Evolutionary conservation across 345 rosid genomes (phyloP), one percentile per base, ranked within the genome.

Genomic region (Raphanus sativus): DNA sequence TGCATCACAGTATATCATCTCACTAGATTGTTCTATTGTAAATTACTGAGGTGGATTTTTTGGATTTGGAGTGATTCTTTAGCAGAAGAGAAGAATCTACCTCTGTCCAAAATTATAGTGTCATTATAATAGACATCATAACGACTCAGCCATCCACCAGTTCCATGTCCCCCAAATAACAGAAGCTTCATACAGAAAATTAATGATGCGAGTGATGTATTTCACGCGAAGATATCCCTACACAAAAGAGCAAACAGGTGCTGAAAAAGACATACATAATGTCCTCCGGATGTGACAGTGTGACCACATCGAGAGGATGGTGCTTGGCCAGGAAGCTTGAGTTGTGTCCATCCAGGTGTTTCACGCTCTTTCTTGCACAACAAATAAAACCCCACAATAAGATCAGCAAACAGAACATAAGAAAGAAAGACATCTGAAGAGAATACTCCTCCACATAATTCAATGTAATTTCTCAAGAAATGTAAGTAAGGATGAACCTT

Each of bases 141-240:
- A 65, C 98, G 98, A 81, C 94, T 95, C 75, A 95, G 84, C 99
- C 98, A 95, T 70, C 99, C 99, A 67, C 99, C 98, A 74, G 97
- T 95, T 65, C 98, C 96, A 77, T 92, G 98, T 67, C 99, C 99
- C 72, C 99, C 99, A 80, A 92, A 95, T 82, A 95, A 80, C 84
- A 95, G 83, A 74, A 95, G 94, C 99, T 95, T 88, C 81, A 86
- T 75, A 50, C 30, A 71, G 55, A 50, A 36, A 65, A 48, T 16
- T 8, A 69, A 16, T 70, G 63, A 45, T 55, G 67, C 12, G 69
- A 59, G 76, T 36, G 45, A 48, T 69, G 67, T 48, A 54, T 5
- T 65, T 68, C 50, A 10, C 4, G 40, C 8, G 1, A 73, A 16
- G 58, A 28, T 17, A 59, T 11, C 24, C 26, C 60, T 55, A 50